Evolutionary conservation across 2,329 filamentous ascomycete species (phyloP).

Genomic region (Cladosporium velox): DNA sequence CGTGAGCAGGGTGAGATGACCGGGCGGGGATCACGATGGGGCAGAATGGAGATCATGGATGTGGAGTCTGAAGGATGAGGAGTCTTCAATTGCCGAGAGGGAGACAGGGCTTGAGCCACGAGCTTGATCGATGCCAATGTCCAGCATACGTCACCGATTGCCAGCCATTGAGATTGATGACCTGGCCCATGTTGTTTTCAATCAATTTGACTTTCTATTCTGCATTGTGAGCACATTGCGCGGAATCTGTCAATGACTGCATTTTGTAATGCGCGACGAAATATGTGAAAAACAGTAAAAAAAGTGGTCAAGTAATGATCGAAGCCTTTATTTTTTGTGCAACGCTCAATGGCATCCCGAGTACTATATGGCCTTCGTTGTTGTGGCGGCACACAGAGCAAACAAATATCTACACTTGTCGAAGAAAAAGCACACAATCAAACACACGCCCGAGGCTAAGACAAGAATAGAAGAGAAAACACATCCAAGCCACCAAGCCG

Average conservation of each 20-base stretch:
- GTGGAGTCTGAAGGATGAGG: constrained; percentile 9
- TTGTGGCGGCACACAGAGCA: background rate
- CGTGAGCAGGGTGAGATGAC: background rate
- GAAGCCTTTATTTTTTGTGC: background rate
- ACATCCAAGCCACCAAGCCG: background rate
- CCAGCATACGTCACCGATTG: background rate
- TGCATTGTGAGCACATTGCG: background rate
- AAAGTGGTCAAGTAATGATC: background rate
- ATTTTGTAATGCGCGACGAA: background rate
- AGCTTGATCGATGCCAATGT: constrained; percentile 4
- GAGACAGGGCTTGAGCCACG: background rate
- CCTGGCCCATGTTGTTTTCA: background rate
- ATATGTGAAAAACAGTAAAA: background rate
- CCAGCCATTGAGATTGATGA: background rate
- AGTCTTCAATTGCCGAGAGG: constrained; percentile 14
- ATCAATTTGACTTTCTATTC: background rate
- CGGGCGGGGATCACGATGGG: constrained; percentile 1
- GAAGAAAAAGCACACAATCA: background rate
- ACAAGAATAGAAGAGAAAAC: constrained; percentile 8
- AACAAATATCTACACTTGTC: constrained; percentile 4
- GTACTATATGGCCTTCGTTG: constrained; percentile 1
- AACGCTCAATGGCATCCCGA: background rate
- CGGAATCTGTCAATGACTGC: background rate
- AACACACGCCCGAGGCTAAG: background rate
- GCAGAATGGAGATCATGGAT: background rate